phyloP scores from a whole-genome alignment of 1,284 basidiomycete genomes.

The Irpex lacteus region DNA sequence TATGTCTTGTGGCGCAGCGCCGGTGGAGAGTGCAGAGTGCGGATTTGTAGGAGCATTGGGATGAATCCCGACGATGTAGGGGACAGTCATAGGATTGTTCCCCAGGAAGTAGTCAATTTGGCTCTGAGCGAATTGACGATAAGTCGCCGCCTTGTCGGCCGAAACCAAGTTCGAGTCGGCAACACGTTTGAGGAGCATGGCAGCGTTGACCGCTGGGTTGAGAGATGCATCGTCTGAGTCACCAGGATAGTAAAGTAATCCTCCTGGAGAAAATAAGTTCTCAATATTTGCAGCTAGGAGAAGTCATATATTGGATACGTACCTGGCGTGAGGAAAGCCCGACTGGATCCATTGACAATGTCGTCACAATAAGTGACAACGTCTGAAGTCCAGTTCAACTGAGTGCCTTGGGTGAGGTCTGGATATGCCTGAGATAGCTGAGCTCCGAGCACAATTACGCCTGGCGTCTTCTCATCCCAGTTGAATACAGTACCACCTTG shows the following conservation, averaged over 20 bases:
- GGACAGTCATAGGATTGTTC: slow-evolving; percentile 81
- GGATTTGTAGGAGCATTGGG: slow-evolving; percentile 90
- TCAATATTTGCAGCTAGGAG: background rate
- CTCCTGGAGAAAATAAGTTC: slow-evolving; percentile 43
- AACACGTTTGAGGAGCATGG: slow-evolving; percentile 79
- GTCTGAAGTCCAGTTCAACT: slow-evolving; percentile 64
- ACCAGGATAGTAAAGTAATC: slow-evolving; percentile 76
- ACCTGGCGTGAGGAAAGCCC: slow-evolving; percentile 55
- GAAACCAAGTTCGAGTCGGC: slow-evolving; percentile 62
- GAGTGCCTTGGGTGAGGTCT: slow-evolving; percentile 35
- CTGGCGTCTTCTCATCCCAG: slow-evolving; percentile 86
- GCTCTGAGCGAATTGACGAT: slow-evolving; percentile 65
- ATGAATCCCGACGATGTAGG: slow-evolving; percentile 82
- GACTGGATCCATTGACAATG: slow-evolving; percentile 58
- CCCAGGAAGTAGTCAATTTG: slow-evolving; percentile 86
- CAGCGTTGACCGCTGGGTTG: slow-evolving; percentile 84
- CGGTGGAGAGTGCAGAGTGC: slow-evolving; percentile 84
- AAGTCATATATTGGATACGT: slow-evolving; percentile 10
- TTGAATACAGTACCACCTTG: slow-evolving; percentile 68
- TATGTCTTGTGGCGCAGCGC: slow-evolving; percentile 60
- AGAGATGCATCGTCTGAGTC: slow-evolving; percentile 79
- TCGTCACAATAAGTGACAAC: slow-evolving; percentile 78
- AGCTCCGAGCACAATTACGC: slow-evolving; percentile 71
- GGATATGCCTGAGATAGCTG: slow-evolving; percentile 57
- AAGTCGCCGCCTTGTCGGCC: slow-evolving; percentile 55